These are phyloP conservation scores for Salinomyces thailandicus DNA, from an alignment of 2,329 filamentous ascomycete genomes.

Conservation along the genomic window DNA sequence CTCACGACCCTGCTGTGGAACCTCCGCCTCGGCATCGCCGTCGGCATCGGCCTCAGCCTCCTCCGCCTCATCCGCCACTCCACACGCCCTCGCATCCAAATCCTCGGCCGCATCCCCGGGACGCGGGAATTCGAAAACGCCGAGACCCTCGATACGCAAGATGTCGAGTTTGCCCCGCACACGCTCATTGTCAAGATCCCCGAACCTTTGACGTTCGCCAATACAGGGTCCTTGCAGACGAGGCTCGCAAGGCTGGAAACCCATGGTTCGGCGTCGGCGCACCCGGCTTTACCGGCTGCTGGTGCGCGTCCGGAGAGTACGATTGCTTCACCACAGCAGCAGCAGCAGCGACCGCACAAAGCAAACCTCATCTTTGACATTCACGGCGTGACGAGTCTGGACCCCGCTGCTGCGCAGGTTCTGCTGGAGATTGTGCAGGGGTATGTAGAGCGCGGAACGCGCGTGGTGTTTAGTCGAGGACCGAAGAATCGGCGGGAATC, in stretches of 20 bases:
- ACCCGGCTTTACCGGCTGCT: slow-evolving; percentile 76
- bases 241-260: slow-evolving; percentile 53
- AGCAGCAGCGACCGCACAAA: too few relatives aligned
- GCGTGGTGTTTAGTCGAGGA: slow-evolving; percentile 62
- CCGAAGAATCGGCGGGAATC: slow-evolving; percentile 32
- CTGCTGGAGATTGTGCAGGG: slow-evolving; percentile 75
- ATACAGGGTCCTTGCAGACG: slow-evolving; percentile 79
- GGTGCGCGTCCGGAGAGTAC: slow-evolving; percentile 62
- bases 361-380: slow-evolving; percentile 93
- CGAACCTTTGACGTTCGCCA: slow-evolving; percentile 91
- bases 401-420: slow-evolving; percentile 87
- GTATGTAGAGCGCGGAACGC: slow-evolving; percentile 67
- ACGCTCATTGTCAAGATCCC: slow-evolving; percentile 96
- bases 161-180: slow-evolving; percentile 78
- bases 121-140: slow-evolving; percentile 76
- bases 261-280: slow-evolving; percentile 31
- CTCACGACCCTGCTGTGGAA: slow-evolving; percentile 90
- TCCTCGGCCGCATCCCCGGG: slow-evolving; percentile 77
- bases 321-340: too few relatives aligned
- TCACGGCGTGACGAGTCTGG: slow-evolving; percentile 89
- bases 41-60: slow-evolving; percentile 83
- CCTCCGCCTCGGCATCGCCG: slow-evolving; percentile 81
- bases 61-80: slow-evolving; percentile 82
- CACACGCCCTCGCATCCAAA: slow-evolving; percentile 89
- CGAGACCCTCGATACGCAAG: slow-evolving; percentile 38